Conservation (phyloP, 306 rosid genomes). For the Argentina anserina region DNA sequence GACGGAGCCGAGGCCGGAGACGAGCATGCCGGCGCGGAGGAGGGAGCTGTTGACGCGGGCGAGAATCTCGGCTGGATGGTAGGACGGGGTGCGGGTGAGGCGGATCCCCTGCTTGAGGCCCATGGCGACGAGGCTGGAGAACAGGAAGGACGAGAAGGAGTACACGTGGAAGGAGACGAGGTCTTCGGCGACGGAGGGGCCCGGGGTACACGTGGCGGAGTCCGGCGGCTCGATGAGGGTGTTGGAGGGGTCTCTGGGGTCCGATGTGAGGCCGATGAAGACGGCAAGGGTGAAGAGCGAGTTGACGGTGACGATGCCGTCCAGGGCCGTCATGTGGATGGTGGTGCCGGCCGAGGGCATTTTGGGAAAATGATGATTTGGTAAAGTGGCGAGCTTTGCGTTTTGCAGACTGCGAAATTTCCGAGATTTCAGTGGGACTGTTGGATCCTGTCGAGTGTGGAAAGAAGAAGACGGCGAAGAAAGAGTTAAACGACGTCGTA, state of each 20-base stretch:
- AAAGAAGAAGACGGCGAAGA: neutral
- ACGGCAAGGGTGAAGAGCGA: constrained; percentile 86
- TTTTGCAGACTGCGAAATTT: neutral
- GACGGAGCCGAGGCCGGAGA: constrained; percentile 71
- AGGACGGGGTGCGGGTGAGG: constrained; percentile 43
- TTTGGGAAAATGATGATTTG: neutral
- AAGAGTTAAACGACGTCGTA: neutral
- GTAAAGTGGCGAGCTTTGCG: neutral
- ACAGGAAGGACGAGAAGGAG: constrained; percentile 97
- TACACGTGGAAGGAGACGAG: constrained; percentile 83
- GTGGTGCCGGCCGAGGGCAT: constrained; percentile 50
- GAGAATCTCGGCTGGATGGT: constrained; percentile 45
- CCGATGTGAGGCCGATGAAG: constrained; percentile 78
- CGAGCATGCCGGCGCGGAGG: constrained; percentile 72
- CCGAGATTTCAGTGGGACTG: neutral
- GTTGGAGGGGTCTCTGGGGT: constrained; percentile 61
- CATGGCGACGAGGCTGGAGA: constrained; percentile 87
- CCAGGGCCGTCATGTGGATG: constrained; percentile 67
- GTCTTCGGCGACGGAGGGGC: constrained; percentile 55
- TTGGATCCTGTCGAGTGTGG: neutral
- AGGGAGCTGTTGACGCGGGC: constrained; percentile 47
- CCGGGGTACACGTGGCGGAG: constrained; percentile 42
- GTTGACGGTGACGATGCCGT: constrained; percentile 80
- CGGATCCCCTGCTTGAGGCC: constrained; percentile 82
- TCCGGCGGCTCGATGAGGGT: constrained; percentile 33